phyloP scores from a whole-genome alignment of 2,329 filamentous ascomycete genomes.

The Beauveria scarabaeidicola region DNA sequence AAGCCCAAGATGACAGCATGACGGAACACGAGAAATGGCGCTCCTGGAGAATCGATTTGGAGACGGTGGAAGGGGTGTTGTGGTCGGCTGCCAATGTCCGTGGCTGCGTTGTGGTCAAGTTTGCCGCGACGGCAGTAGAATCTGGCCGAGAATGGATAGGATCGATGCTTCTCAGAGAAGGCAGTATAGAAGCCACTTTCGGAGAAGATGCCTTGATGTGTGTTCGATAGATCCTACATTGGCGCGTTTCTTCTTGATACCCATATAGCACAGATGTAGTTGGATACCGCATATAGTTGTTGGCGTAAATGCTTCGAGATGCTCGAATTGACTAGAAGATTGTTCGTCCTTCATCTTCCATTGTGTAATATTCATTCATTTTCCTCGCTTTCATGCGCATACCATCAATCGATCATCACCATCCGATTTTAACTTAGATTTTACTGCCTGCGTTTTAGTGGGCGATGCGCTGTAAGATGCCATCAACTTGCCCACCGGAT shows the following conservation, averaged over 20 bases:
- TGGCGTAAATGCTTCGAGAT: neutral
- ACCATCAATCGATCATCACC: neutral
- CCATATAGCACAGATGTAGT: neutral
- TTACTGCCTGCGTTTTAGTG: neutral
- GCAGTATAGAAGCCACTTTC: constrained; percentile 61
- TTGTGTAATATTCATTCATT: neutral
- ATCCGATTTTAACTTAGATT: no score
- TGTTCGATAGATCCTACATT: constrained; percentile 39
- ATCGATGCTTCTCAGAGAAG: constrained; percentile 64
- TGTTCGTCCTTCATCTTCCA: neutral
- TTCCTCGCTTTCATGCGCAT: neutral
- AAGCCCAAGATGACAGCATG: constrained; percentile 24
- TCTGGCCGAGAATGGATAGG: constrained; percentile 73
- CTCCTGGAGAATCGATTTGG: constrained; percentile 43
- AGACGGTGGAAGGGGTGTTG: constrained; percentile 53
- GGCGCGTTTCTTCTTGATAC: neutral
- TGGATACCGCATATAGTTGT: neutral
- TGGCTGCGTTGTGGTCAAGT: constrained; percentile 84
- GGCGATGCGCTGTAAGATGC: neutral
- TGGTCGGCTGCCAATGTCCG: constrained; percentile 78
- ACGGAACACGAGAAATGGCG: constrained; percentile 46
- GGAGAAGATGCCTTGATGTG: constrained; percentile 77
- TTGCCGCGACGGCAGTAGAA: constrained; percentile 75
- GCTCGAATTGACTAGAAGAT: neutral
- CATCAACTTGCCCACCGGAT: neutral